Evolutionary conservation across 768 basidiomycete species (phyloP), one percentile per base, ranked within the genome.

Genomic region (Mycena pura): DNA sequence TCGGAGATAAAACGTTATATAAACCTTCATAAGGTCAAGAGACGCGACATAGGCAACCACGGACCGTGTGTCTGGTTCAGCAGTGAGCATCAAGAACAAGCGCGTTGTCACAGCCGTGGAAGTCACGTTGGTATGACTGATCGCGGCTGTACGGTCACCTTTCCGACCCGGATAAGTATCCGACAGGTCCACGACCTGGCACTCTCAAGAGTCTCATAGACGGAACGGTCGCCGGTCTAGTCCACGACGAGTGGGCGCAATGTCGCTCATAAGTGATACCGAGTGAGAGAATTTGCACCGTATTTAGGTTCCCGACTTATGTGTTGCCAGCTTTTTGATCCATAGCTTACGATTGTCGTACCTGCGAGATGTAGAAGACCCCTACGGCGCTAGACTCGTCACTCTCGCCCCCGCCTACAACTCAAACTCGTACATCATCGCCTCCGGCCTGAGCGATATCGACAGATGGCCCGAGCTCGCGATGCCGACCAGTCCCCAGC

Each of bases 351-450:
- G 95, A 6, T 79, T 98, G 25, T 86, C 90, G 13, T 95, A 95
- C 71, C 81, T 98, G n/a, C 90, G 94, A 61, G 86, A 90, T 66
- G 87, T 94, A 38, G 91, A 94, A 57, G 95, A 97, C 69, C 88
- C 90, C 1, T 93, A 95, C 69, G 91, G 91, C 14, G 77, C 88
- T 0, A 85, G 93, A 28, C 81, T 96, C 69, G 88, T 97, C 67
- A 86, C 92, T 6, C 80, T 96, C 48, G 88, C 89, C 70, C 89
- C 90, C 0, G 82, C 86, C 0, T 91, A 93, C 78, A 77, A 86
- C 17, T 81, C 88, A 13, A 96, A 96, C 70, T 89, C 93, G 0
- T 95, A 95, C 73, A 87, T 96, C 67, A 78, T 86, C 51, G 89
- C 91, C 7, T 84, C 92, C 0, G 88, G 88, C 3, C 85, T 96